These are phyloP conservation scores for Fraxinus sp. DNA, from an alignment of 305 asterid species.

Conservation along the genomic window DNA sequence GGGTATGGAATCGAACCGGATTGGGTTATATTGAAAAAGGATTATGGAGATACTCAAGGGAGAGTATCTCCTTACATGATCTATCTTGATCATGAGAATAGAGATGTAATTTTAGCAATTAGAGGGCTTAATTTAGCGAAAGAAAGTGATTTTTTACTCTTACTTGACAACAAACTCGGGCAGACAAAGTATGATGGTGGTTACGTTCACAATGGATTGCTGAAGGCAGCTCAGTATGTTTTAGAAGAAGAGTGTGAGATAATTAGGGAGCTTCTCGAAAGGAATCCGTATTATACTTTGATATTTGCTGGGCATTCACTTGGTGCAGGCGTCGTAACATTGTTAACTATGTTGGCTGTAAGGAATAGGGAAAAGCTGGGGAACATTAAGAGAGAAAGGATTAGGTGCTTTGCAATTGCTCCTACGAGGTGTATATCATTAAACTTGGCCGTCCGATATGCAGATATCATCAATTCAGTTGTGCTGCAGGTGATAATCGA, in stretches of 20 bases:
- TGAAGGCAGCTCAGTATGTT: conserved; percentile 88
- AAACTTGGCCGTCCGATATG: conserved; percentile 93
- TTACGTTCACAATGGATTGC: conserved; percentile 83
- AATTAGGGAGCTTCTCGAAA: conserved; percentile 55
- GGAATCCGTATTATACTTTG: conserved; percentile 56
- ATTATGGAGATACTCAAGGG: conserved; percentile 55
- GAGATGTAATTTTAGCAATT: conserved; percentile 62
- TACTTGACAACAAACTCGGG: conserved; percentile 84
- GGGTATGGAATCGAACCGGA: conserved; percentile 85
- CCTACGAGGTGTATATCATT: conserved; percentile 95
- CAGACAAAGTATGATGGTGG: conserved; percentile 97
- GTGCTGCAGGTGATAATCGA: conserved; percentile 75
- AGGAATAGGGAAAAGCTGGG: conserved; percentile 76
- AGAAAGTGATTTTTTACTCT: conserved; percentile 70
- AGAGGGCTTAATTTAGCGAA: conserved; percentile 89
- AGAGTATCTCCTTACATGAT: conserved; percentile 82
- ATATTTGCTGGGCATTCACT: conserved; percentile 91
- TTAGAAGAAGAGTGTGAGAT: conserved; percentile 61
- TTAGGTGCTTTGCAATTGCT: conserved; percentile 91
- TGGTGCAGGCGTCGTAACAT: conserved; percentile 92
- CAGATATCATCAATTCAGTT: conserved; percentile 86
- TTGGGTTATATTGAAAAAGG: conserved; percentile 59
- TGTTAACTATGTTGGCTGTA: conserved; percentile 75
- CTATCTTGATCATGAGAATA: conserved; percentile 69
- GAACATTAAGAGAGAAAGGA: conserved; percentile 65